Base-by-base conservation (phyloP, 345 rosid genomes). In the Arabidopsis suecica region DNA sequence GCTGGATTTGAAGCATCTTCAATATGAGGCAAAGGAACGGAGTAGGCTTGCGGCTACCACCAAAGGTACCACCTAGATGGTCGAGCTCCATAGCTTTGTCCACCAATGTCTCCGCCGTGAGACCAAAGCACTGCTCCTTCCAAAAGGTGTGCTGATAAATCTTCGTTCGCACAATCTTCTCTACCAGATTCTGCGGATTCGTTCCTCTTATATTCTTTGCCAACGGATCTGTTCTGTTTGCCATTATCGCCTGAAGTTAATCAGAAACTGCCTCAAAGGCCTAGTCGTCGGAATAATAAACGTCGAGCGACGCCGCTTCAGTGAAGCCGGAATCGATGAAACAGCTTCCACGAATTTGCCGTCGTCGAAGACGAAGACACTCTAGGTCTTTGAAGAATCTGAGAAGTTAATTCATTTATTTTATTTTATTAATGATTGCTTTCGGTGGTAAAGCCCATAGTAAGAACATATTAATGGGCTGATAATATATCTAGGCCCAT, bases 1-100 rank as follows among this genome's bases (percentile, higher is more conserved):
- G 98, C 79, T 91, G 98, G 72, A 94, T 91, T 72, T 94, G 97
- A 28, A 91, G 88, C 97, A 91, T 91, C 82, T 94, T 94, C 84
- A 90, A 72, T 79, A 89, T 81, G 14, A 88, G 82, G 61, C 97
- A 94, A 71, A 91, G 84, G 78, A 94, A 94, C 1, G 96, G 96
- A 4, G 97, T 83, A 23, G 97, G 97, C 69, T 87, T 89, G 8
- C 91, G 86, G 70, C 78, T 93, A n/a, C 98, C 98, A 4, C 96
- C 96, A 65, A 62, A 83, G 20, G 96, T 87, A 1, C 97, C 96
- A 3, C 98, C 98, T 36, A 91, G 59, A 66, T 88, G 95, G 78
- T 89, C 93, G 56, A 94, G 93, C 82, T 91, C 95, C 97, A 91
- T 89, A 49, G 96, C 96, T 75, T 88, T 93, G 79, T 94, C 97